Conservation (phyloP, 306 rosid genomes). For the Fragaria nilgerrensis region DNA sequence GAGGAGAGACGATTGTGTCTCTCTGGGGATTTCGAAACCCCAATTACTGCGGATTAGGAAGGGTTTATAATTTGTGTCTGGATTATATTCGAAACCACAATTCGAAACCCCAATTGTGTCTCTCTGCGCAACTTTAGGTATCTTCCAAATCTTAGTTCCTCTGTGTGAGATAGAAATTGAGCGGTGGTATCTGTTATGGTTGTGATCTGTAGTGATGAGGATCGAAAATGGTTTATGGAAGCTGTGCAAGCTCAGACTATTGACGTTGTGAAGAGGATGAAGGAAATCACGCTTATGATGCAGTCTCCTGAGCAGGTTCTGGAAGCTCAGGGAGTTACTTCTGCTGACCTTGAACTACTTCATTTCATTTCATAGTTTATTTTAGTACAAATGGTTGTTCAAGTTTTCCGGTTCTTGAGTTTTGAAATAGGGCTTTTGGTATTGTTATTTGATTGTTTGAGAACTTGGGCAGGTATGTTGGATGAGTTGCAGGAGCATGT, state of each 20-base stretch:
- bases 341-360: slow-evolving; percentile 68
- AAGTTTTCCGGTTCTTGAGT: neutral
- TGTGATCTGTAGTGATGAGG: slow-evolving; percentile 69
- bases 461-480: slow-evolving; percentile 59
- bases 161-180: neutral
- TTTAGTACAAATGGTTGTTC: neutral
- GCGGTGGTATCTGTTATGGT: neutral
- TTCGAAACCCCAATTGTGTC: too few species aligned
- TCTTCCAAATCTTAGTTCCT: neutral
- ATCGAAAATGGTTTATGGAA: slow-evolving; percentile 86
- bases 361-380: neutral
- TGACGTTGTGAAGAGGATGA: slow-evolving; percentile 89
- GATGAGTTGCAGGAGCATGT: slow-evolving; percentile 96
- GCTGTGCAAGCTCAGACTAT: slow-evolving; percentile 80
- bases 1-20: too few species aligned
- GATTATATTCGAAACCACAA: too few species aligned
- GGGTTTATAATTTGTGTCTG: too few species aligned
- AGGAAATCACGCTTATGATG: slow-evolving; percentile 85
- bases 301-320: slow-evolving; percentile 79
- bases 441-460: neutral
- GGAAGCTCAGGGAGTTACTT: slow-evolving; percentile 79
- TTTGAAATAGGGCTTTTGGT: neutral
- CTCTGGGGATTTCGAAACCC: too few species aligned
- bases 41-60: too few species aligned
- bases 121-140: slow-evolving; percentile 69